Evolutionary conservation across 176 grass and related monocot species (phyloP), one percentile per base, ranked within the genome.

Genomic region (Hyparrhenia diplandra): DNA sequence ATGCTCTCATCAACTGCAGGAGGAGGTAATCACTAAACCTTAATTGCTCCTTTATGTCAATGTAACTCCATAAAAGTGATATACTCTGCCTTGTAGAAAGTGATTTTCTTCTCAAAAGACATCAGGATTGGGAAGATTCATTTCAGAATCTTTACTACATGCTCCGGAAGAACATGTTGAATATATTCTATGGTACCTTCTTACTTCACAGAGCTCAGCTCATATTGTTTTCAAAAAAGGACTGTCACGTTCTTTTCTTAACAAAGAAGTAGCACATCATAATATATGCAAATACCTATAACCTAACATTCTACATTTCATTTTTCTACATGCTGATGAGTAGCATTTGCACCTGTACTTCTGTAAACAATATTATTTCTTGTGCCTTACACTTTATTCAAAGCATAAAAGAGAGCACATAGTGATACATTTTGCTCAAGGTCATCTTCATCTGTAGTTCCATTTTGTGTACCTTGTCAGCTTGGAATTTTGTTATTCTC

Each of bases 131-230:
- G 96, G 92, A 93, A 69, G 84, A 93, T 83, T 99, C 96, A 1
- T 93, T 99, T 82, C 80, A 86, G 40, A 91, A 86, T 88, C 88
- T 99, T 67, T 99, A 99, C 51, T 88, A 84, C 60, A 95, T 90
- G 96, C 82, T 99, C 36, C 88, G n/a, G 88, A 99, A 91, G 73
- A 93, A 93, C 68, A 73, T 82, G 60, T 77, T 88, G 54, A 88
- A 83, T 77, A 88, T 99, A 11, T 99, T 99, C 82, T 99, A 99
- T 99, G 96, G 96, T 99, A 93, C 46, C 14, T 75, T 82, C 60
- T 70, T 65, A 27, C 57, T 69, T 43, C 37, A 67, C 13, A 61
- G 1, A 77, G 13, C 36, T n/a, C n/a, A n/a, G n/a, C n/a, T 37
- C 36, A 69, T 42, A 29, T 17, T 21, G 18, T 39, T 83, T 81